A percentile compares a stretch with the other conserved stretches of the same genome.
Evolutionary conservation across 225 moss, liverwort and hornwort species (phyloP).

Genomic region (Physcomitrellopsis africana): DNA sequence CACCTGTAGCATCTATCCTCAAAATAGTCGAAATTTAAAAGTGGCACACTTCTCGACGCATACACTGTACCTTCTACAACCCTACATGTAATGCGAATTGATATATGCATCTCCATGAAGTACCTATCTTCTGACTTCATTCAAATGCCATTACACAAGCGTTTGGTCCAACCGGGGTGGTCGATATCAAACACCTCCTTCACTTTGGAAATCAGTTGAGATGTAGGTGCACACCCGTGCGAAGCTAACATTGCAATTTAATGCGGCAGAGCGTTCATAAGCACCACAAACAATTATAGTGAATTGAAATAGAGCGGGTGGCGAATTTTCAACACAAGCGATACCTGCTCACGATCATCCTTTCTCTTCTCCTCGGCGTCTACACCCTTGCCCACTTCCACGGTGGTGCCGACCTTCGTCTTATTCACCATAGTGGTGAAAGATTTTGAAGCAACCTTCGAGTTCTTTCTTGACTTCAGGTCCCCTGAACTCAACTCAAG

Average conservation of each 20-base stretch:
- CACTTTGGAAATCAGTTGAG: neutral
- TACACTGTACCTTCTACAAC: neutral
- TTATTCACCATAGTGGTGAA: conserved; percentile 19
- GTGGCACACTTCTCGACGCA: neutral
- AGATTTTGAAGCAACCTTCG: conserved; percentile 1
- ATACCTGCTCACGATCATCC: conserved; percentile 18
- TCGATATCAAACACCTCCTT: neutral
- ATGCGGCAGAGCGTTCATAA: neutral
- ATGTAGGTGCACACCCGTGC: neutral
- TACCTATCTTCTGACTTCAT: neutral
- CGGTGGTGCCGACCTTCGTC: neutral
- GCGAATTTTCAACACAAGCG: neutral
- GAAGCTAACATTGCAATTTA: neutral
- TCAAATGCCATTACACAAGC: neutral
- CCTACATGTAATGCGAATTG: neutral
- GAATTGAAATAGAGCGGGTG: neutral
- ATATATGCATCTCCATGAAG: neutral
- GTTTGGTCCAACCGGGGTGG: neutral
- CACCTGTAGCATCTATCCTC: no score
- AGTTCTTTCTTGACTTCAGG: neutral
- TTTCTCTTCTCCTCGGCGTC: neutral
- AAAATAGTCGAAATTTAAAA: neutral
- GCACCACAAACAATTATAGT: neutral
- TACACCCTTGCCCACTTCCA: neutral
- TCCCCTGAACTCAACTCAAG: neutral